Evolutionary conservation across 179 eudicot species (phyloP).

Genomic region (Silene coronaria): DNA sequence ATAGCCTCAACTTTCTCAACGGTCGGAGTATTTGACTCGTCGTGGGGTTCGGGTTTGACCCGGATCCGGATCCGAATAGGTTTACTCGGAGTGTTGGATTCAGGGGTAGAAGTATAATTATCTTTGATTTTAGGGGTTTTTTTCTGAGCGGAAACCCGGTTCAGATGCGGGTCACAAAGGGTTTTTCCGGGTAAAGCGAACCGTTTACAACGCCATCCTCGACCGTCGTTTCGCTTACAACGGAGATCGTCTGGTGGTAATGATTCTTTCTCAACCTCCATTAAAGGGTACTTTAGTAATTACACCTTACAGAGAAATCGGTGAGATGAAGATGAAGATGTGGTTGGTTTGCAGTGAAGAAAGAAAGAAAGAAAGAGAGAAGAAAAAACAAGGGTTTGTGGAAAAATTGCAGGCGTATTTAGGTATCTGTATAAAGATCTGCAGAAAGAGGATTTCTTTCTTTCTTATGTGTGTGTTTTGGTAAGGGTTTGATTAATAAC

Average conservation of each 20-base stretch:
- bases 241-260: constrained; percentile 52
- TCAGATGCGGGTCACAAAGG: constrained; percentile 40
- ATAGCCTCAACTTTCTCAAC: not conserved
- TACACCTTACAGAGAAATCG: not conserved
- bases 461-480: not conserved
- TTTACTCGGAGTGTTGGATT: not conserved
- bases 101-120: not conserved
- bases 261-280: constrained; percentile 19
- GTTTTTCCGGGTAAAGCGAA: constrained; percentile 38
- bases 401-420: not conserved
- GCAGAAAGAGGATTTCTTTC: no score
- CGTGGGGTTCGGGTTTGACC: constrained; percentile 25
- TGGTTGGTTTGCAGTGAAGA: no score
- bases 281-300: constrained; percentile 6
- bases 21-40: not conserved
- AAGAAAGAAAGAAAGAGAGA: not conserved
- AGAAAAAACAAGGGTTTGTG: not conserved
- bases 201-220: constrained; percentile 75
- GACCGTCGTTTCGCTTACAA: constrained; percentile 72
- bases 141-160: constrained; percentile 12
- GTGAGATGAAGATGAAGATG: no score
- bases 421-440: no score
- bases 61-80: constrained; percentile 22
- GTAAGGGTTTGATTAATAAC: no score
- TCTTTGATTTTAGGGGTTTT: not conserved